Evolutionary conservation across 768 basidiomycete genomes (phyloP).

Genomic region (Ramaria sp.): DNA sequence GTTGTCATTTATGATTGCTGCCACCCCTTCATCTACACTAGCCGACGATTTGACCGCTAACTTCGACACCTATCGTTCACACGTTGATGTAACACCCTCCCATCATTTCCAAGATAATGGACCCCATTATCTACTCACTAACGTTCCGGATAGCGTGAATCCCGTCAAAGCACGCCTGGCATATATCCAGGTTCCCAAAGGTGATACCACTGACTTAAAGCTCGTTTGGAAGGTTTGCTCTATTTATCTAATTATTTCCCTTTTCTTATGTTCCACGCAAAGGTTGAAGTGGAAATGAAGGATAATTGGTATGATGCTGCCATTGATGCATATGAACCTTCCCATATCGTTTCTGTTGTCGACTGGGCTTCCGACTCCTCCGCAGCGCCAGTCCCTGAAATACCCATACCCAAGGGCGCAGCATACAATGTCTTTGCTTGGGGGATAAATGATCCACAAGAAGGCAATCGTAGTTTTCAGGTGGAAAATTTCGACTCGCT

Average conservation of each 20-base stretch:
- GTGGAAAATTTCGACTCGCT: constrained; percentile 63
- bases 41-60: constrained; percentile 37
- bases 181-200: constrained; percentile 71
- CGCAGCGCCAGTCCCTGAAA: constrained; percentile 19
- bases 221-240: constrained; percentile 67
- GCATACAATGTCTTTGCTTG: constrained; percentile 65
- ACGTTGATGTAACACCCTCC: constrained; percentile 34
- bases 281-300: constrained; percentile 88
- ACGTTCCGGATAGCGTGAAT: constrained; percentile 66
- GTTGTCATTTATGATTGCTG: constrained; percentile 70
- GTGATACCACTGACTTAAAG: constrained; percentile 44
- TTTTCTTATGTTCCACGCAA: not conserved
- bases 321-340: constrained; percentile 62
- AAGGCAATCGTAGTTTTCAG: constrained; percentile 47
- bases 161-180: constrained; percentile 74
- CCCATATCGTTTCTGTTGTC: constrained; percentile 77
- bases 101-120: constrained; percentile 30
- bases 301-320: constrained; percentile 96
- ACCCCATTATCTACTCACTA: constrained; percentile 33
- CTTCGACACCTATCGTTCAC: constrained; percentile 37
- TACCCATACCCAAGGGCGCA: constrained; percentile 26
- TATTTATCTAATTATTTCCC: not conserved
- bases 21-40: constrained; percentile 42
- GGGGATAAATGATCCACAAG: constrained; percentile 78
- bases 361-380: constrained; percentile 85